Percentiles rank a stretch among this genome's conserved stretches.
phyloP scores from a whole-genome alignment of 2,329 filamentous ascomycete species.

The Pseudogymnoascus sp. region DNA sequence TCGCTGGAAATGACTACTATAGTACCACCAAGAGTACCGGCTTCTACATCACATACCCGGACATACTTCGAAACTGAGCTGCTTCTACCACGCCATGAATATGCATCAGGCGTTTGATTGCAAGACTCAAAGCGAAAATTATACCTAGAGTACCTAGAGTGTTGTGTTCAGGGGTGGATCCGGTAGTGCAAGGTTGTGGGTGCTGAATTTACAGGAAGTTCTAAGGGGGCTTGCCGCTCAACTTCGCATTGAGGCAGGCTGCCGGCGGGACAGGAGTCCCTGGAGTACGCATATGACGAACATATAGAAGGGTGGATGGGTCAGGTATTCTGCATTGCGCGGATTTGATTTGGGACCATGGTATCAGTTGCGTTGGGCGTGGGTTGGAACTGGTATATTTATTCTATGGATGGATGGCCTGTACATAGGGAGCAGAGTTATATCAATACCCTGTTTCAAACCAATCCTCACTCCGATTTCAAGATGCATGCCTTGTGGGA shows the following conservation, averaged over 20 bases:
- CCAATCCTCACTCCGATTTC: neutral
- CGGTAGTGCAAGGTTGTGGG: neutral
- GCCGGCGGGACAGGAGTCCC: neutral
- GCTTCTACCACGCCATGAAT: neutral
- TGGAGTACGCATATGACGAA: neutral
- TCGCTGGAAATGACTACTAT: neutral
- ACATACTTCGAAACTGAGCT: neutral
- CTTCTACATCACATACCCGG: neutral
- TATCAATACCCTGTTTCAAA: neutral
- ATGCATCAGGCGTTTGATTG: neutral
- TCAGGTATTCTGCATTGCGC: neutral
- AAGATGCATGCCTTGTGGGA: neutral
- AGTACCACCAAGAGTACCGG: neutral
- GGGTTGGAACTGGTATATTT: neutral
- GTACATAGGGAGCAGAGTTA: conserved; percentile 7
- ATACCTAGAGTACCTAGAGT: neutral
- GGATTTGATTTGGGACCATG: neutral
- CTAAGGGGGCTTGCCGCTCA: neutral
- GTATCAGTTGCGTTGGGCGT: neutral
- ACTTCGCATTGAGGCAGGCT: neutral
- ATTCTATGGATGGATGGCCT: neutral
- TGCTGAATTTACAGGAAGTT: neutral
- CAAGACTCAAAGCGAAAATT: neutral
- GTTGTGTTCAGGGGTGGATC: neutral
- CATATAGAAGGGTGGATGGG: neutral